Evolutionary conservation across 805 yeast genomes (phyloP).

Genomic region (Starmerella kuoi): DNA sequence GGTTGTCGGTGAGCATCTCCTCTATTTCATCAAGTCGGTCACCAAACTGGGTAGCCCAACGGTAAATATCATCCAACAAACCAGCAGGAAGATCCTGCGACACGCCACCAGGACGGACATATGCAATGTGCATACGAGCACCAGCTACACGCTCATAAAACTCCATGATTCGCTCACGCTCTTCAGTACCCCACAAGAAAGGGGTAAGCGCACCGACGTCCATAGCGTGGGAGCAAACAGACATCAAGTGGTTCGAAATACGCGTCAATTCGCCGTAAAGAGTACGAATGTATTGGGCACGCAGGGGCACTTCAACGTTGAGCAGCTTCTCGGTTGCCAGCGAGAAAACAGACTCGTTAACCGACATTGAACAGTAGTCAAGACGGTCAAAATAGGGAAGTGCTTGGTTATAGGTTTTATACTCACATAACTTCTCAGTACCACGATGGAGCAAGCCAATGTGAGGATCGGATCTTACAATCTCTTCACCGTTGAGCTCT

Average conservation of each 20-base stretch:
- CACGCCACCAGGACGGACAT: constrained; percentile 87
- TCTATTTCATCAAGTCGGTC: constrained; percentile 85
- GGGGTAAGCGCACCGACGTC: constrained; percentile 92
- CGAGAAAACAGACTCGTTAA: constrained; percentile 75
- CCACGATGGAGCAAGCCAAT: constrained; percentile 82
- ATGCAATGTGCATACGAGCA: constrained; percentile 79
- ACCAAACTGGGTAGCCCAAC: constrained; percentile 95
- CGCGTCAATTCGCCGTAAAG: constrained; percentile 80
- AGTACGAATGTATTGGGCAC: constrained; percentile 77
- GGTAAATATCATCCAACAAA: constrained; percentile 74
- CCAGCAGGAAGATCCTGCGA: constrained; percentile 81
- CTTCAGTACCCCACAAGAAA: constrained; percentile 88
- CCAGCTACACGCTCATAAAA: constrained; percentile 84
- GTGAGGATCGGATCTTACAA: constrained; percentile 78
- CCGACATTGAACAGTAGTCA: constrained; percentile 79
- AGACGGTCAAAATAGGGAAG: constrained; percentile 79
- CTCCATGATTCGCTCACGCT: constrained; percentile 85
- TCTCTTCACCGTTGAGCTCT: constrained; percentile 81
- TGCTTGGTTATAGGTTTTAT: constrained; percentile 78
- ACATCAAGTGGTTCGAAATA: constrained; percentile 73
- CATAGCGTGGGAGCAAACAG: constrained; percentile 78
- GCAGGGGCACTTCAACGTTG: constrained; percentile 71
- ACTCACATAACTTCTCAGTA: constrained; percentile 76
- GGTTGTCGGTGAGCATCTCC: constrained; percentile 77
- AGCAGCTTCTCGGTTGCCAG: constrained; percentile 75